These are phyloP conservation scores for Debaryomyces prosopidis DNA, from an alignment of 805 yeast genomes.

Conservation along the genomic window DNA sequence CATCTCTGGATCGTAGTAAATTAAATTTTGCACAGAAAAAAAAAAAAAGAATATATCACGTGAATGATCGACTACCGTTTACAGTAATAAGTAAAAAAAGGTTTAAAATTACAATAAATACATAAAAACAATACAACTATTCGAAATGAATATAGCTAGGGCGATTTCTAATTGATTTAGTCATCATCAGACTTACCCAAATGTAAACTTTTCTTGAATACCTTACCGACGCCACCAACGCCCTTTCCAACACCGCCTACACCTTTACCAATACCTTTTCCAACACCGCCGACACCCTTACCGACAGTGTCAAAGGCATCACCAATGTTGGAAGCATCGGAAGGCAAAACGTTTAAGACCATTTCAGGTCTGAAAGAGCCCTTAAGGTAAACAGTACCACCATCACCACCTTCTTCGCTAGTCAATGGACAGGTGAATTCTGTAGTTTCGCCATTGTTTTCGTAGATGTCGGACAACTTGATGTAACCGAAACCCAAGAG, in stretches of 20 bases:
- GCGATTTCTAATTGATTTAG: neutral
- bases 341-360: constrained; percentile 47
- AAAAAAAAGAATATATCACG: constrained; percentile 8
- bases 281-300: constrained; percentile 41
- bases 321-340: constrained; percentile 35
- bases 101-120: neutral
- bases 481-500: constrained; percentile 65
- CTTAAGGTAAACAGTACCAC: constrained; percentile 64
- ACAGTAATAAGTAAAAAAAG: neutral
- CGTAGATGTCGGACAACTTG: constrained; percentile 52
- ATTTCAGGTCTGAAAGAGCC: constrained; percentile 72
- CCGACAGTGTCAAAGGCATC: constrained; percentile 48
- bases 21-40: constrained; percentile 4
- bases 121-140: neutral
- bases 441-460: constrained; percentile 46
- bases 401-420: constrained; percentile 50
- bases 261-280: constrained; percentile 44
- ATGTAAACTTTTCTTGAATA: constrained; percentile 36
- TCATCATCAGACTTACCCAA: constrained; percentile 22
- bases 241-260: constrained; percentile 34
- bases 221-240: constrained; percentile 36
- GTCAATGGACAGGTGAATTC: constrained; percentile 54
- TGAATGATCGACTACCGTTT: constrained; percentile 4
- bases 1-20: constrained; percentile 1
- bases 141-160: neutral